Conservation (phyloP, 129 eudicot species). For the Flaveria ramosissima region DNA sequence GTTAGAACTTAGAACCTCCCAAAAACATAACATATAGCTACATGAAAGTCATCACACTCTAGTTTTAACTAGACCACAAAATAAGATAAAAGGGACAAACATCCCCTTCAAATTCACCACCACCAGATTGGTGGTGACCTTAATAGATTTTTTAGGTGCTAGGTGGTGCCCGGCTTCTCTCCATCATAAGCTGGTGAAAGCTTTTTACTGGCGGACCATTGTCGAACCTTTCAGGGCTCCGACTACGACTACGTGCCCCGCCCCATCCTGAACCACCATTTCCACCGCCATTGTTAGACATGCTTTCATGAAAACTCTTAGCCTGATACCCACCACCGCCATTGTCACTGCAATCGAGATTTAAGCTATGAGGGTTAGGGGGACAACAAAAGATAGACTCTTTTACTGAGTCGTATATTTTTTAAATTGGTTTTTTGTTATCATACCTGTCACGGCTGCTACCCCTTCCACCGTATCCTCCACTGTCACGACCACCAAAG, state of each 20-base stretch:
- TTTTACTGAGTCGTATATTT: background rate
- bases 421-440: background rate
- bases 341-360: slow-evolving; percentile 35
- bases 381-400: background rate
- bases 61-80: slow-evolving; percentile 18
- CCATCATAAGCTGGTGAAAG: slow-evolving; percentile 61
- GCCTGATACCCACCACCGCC: slow-evolving; percentile 43
- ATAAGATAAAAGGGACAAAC: slow-evolving; percentile 11
- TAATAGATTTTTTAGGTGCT: background rate
- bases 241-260: slow-evolving; percentile 50
- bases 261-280: slow-evolving; percentile 56
- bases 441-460: slow-evolving; percentile 58
- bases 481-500: slow-evolving; percentile 54
- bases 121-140: slow-evolving; percentile 6
- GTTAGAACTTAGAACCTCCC: slow-evolving; percentile 37
- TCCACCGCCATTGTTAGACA: slow-evolving; percentile 30
- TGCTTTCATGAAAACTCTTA: slow-evolving; percentile 64
- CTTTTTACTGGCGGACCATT: slow-evolving; percentile 48
- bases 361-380: background rate
- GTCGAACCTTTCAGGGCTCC: slow-evolving; percentile 53
- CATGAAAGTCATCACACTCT: slow-evolving; percentile 7
- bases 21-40: slow-evolving; percentile 23
- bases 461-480: slow-evolving; percentile 69
- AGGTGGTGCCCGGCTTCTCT: slow-evolving; percentile 40
- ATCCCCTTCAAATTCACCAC: background rate